Percentiles rank a stretch among this genome's conserved stretches.
Conservation (phyloP, 352 stramenopile species). For the Pythium phragmiticola region DNA sequence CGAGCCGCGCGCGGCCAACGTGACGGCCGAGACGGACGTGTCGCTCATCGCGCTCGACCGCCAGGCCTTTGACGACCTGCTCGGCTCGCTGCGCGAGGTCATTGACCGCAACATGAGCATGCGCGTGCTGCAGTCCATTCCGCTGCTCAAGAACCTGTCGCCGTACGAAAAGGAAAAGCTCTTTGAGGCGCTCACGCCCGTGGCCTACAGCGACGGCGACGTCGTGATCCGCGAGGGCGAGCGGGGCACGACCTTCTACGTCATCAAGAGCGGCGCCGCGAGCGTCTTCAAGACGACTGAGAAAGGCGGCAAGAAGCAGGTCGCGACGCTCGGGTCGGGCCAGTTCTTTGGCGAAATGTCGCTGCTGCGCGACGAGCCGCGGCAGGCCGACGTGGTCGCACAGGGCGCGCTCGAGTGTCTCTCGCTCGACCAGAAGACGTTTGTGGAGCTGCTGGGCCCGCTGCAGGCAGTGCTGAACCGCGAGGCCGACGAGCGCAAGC, state of each 20-base stretch:
- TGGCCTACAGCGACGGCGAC: slow-evolving; percentile 62
- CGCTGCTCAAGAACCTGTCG: slow-evolving; percentile 68
- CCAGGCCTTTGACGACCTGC: slow-evolving; percentile 80
- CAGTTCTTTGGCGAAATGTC: slow-evolving; percentile 78
- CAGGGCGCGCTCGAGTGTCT: slow-evolving; percentile 84
- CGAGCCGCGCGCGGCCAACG: slow-evolving; percentile 87
- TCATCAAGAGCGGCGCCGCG: slow-evolving; percentile 74
- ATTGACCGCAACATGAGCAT: slow-evolving; percentile 83
- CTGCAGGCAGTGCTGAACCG: slow-evolving; percentile 53
- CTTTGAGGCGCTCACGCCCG: slow-evolving; percentile 48
- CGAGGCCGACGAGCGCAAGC: slow-evolving; percentile 36
- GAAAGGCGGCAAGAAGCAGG: slow-evolving; percentile 38
- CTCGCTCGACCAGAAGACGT: slow-evolving; percentile 83
- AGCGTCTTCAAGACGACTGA: slow-evolving; percentile 48
- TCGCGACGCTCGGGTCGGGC: slow-evolving; percentile 56
- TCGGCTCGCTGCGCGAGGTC: slow-evolving; percentile 74
- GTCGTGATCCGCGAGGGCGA: slow-evolving; percentile 74
- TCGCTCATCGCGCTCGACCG: slow-evolving; percentile 87
- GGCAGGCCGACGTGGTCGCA: slow-evolving; percentile 69
- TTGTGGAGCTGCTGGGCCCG: slow-evolving; percentile 82
- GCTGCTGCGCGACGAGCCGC: slow-evolving; percentile 54
- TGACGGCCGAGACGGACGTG: slow-evolving; percentile 60
- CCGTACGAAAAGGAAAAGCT: slow-evolving; percentile 60
- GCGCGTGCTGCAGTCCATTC: slow-evolving; percentile 77
- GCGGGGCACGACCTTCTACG: slow-evolving; percentile 69